Evolutionary conservation across 768 basidiomycete genomes (phyloP).

Genomic region (Mycena filopes): DNA sequence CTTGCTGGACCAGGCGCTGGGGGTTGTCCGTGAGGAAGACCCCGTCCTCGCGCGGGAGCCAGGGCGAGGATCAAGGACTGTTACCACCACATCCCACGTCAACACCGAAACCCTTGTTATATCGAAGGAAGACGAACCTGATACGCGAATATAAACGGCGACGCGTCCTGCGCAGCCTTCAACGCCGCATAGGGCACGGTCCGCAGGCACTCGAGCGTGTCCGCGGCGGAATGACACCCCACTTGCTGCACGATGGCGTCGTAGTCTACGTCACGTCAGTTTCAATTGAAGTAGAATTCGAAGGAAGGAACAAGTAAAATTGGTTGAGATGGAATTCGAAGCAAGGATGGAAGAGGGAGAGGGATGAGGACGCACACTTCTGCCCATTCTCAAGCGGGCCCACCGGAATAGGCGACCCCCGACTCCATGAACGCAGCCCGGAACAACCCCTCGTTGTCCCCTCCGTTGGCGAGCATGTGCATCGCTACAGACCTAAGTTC

Average conservation of each 20-base stretch:
- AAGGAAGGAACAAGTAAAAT: slow-evolving; percentile 12
- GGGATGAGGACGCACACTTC: slow-evolving; percentile 44
- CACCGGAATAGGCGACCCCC: slow-evolving; percentile 57
- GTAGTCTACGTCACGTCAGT: slow-evolving; percentile 42
- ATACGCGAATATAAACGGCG: slow-evolving; percentile 55
- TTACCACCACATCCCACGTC: background rate
- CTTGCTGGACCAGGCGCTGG: slow-evolving; percentile 52
- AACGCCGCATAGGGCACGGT: slow-evolving; percentile 48
- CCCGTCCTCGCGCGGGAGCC: slow-evolving; percentile 64
- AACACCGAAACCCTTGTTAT: background rate
- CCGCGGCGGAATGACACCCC: slow-evolving; percentile 50
- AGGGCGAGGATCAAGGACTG: slow-evolving; percentile 56
- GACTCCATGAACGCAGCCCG: slow-evolving; percentile 64
- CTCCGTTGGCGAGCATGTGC: slow-evolving; percentile 60
- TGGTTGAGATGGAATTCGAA: background rate
- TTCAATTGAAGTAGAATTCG: background rate
- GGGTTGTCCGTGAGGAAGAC: slow-evolving; percentile 57
- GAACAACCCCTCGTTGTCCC: slow-evolving; percentile 58
- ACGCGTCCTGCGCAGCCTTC: slow-evolving; percentile 54
- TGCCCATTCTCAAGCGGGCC: slow-evolving; percentile 58
- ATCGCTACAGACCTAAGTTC: no score
- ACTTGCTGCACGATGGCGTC: slow-evolving; percentile 54
- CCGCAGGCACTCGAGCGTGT: slow-evolving; percentile 59
- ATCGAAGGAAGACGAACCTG: slow-evolving; percentile 44
- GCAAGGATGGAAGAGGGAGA: slow-evolving; percentile 13